Base-by-base conservation (phyloP, 1,284 basidiomycete genomes). In the Coniophora puteana region DNA sequence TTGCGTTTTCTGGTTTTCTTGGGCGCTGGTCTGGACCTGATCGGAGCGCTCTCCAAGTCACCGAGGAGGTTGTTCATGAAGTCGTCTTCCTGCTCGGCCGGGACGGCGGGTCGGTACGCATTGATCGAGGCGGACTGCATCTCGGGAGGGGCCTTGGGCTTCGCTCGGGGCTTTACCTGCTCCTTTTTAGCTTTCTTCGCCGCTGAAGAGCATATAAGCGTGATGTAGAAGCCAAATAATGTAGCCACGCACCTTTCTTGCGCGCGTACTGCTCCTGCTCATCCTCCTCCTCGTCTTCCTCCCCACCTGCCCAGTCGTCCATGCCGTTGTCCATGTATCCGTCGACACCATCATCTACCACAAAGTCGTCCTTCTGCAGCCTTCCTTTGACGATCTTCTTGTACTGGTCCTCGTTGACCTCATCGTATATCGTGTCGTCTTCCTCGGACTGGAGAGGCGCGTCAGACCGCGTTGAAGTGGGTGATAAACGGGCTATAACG, bases 281-380 rank as follows among this genome's bases (percentile, higher is more conserved):
- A 31, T 69, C 59, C 11, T 69, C 71, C 16, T 75, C 67, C 26
- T 71, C 70, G 2, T 71, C 67, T 33, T 71, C 68, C 20, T 68
- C 65, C 12, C 68, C 72, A 29, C 75, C 76, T 17, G 72, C 76
- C 84, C 91, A 97, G 54, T 95, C 93, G 50, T 98, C 94, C 76
- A 91, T 83, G 4, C 96, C 96, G 55, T 96, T 90, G 65, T 99
- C 96, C 56, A 89, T 84, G 59, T 99, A 99, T 10, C 92, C 96
- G 16, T 75, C 80, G 1, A 88, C 78, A 39, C 94, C 93, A 67
- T 99, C 96, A 55, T 99, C 94, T 34, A 89, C 83, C 20, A 96
- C 91, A 50, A 99, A 99, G 64, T 99, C 95, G 55, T 97, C 93
- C 52, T 77, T 72, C 50, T 89, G 86, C n/a, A 96, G 72, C 14